Percentiles rank a stretch among this genome's conserved stretches.
phyloP scores from a whole-genome alignment of 345 rosid genomes.

The Anacardium occidentale region DNA sequence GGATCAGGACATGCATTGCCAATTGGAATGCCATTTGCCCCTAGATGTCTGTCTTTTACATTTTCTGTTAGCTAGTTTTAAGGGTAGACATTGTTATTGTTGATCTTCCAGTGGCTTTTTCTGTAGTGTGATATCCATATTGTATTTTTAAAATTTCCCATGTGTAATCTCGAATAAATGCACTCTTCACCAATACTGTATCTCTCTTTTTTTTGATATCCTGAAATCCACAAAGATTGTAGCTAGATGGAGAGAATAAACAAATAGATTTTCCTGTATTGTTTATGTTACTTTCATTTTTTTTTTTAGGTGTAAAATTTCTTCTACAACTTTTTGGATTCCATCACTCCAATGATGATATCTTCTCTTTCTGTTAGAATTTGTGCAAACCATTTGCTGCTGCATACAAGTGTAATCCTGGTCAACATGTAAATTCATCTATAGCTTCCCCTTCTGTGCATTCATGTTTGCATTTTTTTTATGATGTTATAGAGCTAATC shows the following conservation, averaged over 20 bases:
- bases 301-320: not conserved
- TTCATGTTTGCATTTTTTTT: slow-evolving; percentile 1
- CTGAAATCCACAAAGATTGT: too few species aligned
- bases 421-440: not conserved
- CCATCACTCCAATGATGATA: not conserved
- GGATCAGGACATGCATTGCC: not conserved
- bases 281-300: not conserved
- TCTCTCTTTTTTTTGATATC: not conserved
- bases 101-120: too few species aligned
- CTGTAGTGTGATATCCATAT: too few species aligned
- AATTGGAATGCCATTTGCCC: not conserved
- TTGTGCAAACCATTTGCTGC: not conserved
- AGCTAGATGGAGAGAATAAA: too few species aligned
- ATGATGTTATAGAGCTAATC: not conserved
- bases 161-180: not conserved
- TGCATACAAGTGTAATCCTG: not conserved
- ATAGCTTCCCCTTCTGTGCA: not conserved
- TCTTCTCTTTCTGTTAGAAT: not conserved
- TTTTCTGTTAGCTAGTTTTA: not conserved
- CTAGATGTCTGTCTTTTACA: not conserved
- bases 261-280: not conserved
- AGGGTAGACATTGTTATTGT: not conserved
- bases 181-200: not conserved
- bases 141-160: slow-evolving; percentile 6
- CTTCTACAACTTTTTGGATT: not conserved